These are phyloP conservation scores for Haplographium delicatum DNA, from an alignment of 495 filamentous ascomycete species.

Conservation along the genomic window DNA sequence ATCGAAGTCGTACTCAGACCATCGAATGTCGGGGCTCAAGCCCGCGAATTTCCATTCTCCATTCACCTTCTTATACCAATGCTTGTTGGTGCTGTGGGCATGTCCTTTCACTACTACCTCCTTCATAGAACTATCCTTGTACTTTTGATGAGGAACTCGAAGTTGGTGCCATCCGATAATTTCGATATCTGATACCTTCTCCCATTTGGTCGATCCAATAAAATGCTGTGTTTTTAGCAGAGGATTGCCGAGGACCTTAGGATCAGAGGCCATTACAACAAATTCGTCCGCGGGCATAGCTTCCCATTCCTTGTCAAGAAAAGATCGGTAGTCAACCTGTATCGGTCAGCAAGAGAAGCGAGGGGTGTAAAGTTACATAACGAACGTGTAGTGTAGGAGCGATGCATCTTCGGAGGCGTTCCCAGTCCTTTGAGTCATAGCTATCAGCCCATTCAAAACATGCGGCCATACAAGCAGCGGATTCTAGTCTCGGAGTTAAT, in stretches of 20 bases:
- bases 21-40: conserved; percentile 63
- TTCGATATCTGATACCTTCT: conserved; percentile 61
- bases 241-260: conserved; percentile 64
- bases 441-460: conserved; percentile 74
- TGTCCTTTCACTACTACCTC: conserved; percentile 60
- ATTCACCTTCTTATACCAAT: conserved; percentile 68
- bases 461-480: conserved; percentile 3
- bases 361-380: conserved; percentile 33
- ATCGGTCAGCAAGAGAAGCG: no score
- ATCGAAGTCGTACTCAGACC: conserved; percentile 65
- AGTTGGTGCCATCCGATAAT: conserved; percentile 71
- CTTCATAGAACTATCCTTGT: conserved; percentile 10
- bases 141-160: conserved; percentile 60
- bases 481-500: no score
- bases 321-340: conserved; percentile 41
- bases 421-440: conserved; percentile 80
- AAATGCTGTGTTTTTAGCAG: conserved; percentile 62
- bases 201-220: conserved; percentile 67
- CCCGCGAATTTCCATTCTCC: conserved; percentile 82
- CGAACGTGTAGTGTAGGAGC: conserved; percentile 65
- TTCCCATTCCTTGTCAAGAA: conserved; percentile 68
- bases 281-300: conserved; percentile 69
- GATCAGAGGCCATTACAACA: conserved; percentile 61
- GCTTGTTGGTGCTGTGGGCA: conserved; percentile 63
- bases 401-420: conserved; percentile 62